Evolutionary conservation across 768 basidiomycete genomes (phyloP).

Genomic region (Phylloporus sp.): DNA sequence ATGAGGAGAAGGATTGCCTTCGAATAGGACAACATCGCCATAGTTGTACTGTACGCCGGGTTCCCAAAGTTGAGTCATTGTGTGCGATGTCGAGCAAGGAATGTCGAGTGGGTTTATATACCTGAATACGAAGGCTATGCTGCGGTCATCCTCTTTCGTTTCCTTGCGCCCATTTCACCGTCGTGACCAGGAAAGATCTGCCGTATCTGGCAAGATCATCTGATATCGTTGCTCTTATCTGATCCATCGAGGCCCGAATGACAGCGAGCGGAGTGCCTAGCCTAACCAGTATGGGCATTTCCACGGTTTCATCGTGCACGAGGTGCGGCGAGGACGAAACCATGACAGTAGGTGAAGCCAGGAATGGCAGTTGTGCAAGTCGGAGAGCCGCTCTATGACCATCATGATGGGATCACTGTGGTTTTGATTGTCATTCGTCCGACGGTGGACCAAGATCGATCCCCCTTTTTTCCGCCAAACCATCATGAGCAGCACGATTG

Average conservation of each 20-base stretch:
- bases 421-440: background rate
- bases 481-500: constrained; percentile 22
- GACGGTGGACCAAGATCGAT: background rate
- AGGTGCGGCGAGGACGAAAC: too few species aligned
- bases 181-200: constrained; percentile 1
- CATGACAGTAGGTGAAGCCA: too few species aligned
- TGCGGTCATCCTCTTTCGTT: background rate
- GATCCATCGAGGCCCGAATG: constrained; percentile 21
- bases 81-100: too few species aligned
- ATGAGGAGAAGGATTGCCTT: constrained; percentile 37
- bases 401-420: too few species aligned
- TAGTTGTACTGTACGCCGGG: constrained; percentile 56
- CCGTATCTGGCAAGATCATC: constrained; percentile 10
- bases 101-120: constrained; percentile 21
- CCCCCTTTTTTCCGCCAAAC: background rate
- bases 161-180: background rate
- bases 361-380: too few species aligned
- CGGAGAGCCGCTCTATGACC: too few species aligned
- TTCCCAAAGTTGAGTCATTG: constrained; percentile 51
- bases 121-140: constrained; percentile 4
- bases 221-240: constrained; percentile 21
- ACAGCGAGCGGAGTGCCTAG: too few species aligned
- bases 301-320: background rate
- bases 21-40: constrained; percentile 50
- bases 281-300: background rate